Percentiles rank a stretch among this genome's conserved stretches.
Evolutionary conservation across 192 early-diverging fungal species (phyloP).

Genomic region (Umbelopsis isabellina): DNA sequence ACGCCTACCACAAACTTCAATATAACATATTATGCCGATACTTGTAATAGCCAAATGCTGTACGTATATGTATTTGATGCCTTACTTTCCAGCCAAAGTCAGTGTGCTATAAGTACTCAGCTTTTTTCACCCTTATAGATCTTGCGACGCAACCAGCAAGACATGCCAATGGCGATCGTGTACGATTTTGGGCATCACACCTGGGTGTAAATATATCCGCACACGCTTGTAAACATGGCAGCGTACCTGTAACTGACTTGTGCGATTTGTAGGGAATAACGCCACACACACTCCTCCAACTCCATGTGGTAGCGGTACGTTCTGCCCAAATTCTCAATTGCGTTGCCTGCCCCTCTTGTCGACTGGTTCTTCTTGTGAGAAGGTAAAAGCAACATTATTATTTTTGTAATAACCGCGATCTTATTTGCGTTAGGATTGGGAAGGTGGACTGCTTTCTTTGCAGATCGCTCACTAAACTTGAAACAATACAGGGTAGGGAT

Average conservation of each 20-base stretch:
- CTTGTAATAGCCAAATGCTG: slow-evolving; percentile 6
- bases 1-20: slow-evolving; percentile 1
- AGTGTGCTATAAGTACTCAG: neutral
- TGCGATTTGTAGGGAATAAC: slow-evolving; percentile 1
- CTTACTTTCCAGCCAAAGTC: neutral
- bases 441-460: no score
- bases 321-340: slow-evolving; percentile 5
- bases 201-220: slow-evolving; percentile 16
- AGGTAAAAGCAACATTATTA: neutral
- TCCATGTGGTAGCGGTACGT: neutral
- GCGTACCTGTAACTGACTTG: neutral
- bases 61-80: neutral
- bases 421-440: no score
- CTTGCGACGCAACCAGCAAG: neutral
- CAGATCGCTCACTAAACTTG: no score
- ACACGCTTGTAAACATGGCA: neutral
- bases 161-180: slow-evolving; percentile 21
- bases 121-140: neutral
- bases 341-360: neutral
- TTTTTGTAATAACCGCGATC: neutral
- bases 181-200: slow-evolving; percentile 18
- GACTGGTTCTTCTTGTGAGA: neutral
- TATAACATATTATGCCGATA: neutral
- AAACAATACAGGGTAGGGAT: slow-evolving; percentile 6
- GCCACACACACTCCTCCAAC: slow-evolving; percentile 3